Conservation (phyloP, 345 rosid species). For the Hibiscus mutabilis region DNA sequence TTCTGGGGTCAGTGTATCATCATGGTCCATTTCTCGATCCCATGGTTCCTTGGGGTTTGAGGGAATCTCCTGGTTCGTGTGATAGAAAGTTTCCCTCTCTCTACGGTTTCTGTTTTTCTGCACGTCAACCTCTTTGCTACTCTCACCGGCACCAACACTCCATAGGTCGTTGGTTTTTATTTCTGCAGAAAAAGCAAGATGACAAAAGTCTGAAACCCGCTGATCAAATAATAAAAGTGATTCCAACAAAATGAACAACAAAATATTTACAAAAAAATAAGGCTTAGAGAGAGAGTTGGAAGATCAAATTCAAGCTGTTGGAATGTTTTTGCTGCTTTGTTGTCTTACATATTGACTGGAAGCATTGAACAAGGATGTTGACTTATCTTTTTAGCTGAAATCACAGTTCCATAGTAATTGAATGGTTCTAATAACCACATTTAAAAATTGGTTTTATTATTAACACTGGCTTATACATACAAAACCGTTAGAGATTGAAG, state of each 20-base stretch:
- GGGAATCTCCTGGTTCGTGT: conserved; percentile 51
- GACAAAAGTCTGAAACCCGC: too few species aligned
- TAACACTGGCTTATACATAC: background rate
- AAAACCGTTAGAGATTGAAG: background rate
- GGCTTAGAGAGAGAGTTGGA: too few species aligned
- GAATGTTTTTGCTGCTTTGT: background rate
- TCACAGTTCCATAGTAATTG: background rate
- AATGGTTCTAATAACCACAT: background rate
- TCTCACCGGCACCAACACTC: conserved; percentile 79
- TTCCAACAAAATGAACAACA: background rate
- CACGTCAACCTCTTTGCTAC: conserved; percentile 83
- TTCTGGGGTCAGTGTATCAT: conserved; percentile 80
- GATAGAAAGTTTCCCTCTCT: conserved; percentile 69
- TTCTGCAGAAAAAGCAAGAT: conserved; percentile 33
- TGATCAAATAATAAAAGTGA: background rate
- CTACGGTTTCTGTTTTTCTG: conserved; percentile 81
- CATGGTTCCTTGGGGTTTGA: conserved; percentile 91
- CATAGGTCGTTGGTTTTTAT: conserved; percentile 47
- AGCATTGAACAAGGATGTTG: background rate
- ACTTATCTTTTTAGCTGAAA: background rate
- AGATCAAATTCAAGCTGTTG: background rate
- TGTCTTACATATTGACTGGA: background rate
- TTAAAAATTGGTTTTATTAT: background rate
- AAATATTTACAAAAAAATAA: background rate
- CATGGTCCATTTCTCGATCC: conserved; percentile 92